Evolutionary conservation across 2,329 filamentous ascomycete species (phyloP), one percentile per base, ranked within the genome.

Genomic region (Diatrype stigma): DNA sequence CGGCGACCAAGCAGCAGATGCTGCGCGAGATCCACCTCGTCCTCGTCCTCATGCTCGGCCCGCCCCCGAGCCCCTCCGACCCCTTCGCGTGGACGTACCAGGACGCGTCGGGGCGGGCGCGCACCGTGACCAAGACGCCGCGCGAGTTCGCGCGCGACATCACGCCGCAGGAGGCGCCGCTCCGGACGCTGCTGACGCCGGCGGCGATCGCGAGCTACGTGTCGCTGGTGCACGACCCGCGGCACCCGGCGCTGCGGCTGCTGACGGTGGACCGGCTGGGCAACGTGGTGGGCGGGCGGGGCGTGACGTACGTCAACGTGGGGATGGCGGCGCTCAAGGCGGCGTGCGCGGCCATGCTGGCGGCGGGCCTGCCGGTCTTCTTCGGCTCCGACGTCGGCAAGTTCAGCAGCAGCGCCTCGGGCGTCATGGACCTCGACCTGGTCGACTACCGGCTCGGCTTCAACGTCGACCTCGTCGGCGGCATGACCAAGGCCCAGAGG

Each of bases 341-440:
- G 1, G 84, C 87, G 0, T 88, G 86, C 60, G 82, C 95, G 46
- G 76, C 80, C 28, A 94, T 91, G 89, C 80, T 96, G 46, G 81
- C 83, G 63, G 84, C 85, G 11, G 90, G 89, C 1, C 72, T 89
- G 5, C 90, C 91, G 10, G 81, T 96, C 47, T 96, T 96, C 78
- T 96, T 96, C 66, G 91, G 91, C 51, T 87, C 82, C 47, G 91
- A 96, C 62, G 90, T 96, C 0, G 90, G 90, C 55, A 89, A 96
- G 67, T 92, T 87, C 69, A 87, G 82, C 50, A 85, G 92, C 64
- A 74, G 72, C 0, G 61, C 60, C 1, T 76, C 78, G 2, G 90
- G 90, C 16, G 83, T 96, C 64, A 91, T 96, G 88, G 90, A 96
- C 66, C 78, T 86, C 1, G 77, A 80, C 1, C 74, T 96, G 4